Conservation (phyloP, 306 rosid genomes). For the Pterocarpus macrocarpus region DNA sequence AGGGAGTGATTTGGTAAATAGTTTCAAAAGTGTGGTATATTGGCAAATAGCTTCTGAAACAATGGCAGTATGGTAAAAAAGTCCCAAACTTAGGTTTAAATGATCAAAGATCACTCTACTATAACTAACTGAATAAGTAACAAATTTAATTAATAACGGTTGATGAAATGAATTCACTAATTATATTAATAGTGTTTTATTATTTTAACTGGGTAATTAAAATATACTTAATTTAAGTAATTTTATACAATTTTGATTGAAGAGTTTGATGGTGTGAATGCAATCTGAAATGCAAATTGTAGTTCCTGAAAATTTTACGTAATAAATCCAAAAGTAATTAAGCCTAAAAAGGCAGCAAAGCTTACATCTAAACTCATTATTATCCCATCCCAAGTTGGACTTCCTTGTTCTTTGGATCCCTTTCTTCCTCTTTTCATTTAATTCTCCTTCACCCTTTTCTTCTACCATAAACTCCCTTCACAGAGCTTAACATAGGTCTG, state of each 20-base stretch:
- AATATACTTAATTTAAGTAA: too few relatives aligned
- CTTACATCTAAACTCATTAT: background rate
- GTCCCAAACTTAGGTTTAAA: too few relatives aligned
- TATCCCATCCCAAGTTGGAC: too few relatives aligned
- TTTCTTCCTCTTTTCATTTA: too few relatives aligned
- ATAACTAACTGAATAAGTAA: background rate
- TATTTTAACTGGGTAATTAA: background rate
- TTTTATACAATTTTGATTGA: background rate
- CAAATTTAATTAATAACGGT: background rate
- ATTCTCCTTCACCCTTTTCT: too few relatives aligned
- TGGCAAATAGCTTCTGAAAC: too few relatives aligned
- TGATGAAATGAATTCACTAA: background rate
- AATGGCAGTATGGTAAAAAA: too few relatives aligned
- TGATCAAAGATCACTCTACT: background rate
- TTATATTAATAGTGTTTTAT: background rate
- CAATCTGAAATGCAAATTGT: background rate
- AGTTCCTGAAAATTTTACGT: background rate
- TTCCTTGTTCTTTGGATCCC: too few relatives aligned
- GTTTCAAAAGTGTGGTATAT: too few relatives aligned
- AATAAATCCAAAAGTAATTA: background rate
- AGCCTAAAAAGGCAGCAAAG: background rate
- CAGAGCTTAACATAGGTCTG: too few relatives aligned
- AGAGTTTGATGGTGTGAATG: constrained; percentile 1
- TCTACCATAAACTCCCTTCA: too few relatives aligned
- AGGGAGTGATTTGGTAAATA: too few relatives aligned